These are phyloP conservation scores for Dioscorea cayenensis DNA, from an alignment of 116 monocot species.

Conservation along the genomic window DNA sequence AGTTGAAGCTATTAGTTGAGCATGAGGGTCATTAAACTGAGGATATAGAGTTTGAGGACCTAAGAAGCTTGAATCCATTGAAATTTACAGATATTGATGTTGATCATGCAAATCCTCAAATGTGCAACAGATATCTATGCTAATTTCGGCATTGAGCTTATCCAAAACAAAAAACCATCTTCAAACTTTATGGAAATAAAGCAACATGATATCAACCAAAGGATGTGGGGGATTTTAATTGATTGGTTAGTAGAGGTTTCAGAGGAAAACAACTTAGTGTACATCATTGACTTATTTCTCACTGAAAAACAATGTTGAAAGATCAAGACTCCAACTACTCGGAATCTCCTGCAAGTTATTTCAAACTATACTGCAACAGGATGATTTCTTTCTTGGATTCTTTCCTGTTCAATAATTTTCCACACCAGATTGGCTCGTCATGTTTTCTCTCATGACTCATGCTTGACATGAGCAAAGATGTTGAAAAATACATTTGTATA, in stretches of 20 bases:
- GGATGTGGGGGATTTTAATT: slow-evolving; percentile 77
- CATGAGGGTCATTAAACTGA: neutral
- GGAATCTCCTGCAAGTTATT: slow-evolving; percentile 90
- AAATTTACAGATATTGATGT: slow-evolving; percentile 58
- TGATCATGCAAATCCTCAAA: slow-evolving; percentile 72
- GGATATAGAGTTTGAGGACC: no score
- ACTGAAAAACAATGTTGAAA: slow-evolving; percentile 65
- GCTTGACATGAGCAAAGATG: no score
- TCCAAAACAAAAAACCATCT: slow-evolving; percentile 44
- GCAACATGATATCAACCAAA: slow-evolving; percentile 78
- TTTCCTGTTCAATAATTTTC: no score
- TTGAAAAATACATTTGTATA: no score
- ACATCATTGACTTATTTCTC: slow-evolving; percentile 70
- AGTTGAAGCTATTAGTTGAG: neutral
- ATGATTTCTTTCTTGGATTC: no score
- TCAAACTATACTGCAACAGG: no score
- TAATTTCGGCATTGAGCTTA: slow-evolving; percentile 55
- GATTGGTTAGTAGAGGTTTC: slow-evolving; percentile 99
- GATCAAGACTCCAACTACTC: slow-evolving; percentile 75
- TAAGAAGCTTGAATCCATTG: no score
- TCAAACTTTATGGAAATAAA: slow-evolving; percentile 70
- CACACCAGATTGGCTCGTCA: no score
- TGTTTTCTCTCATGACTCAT: no score
- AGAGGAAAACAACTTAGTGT: slow-evolving; percentile 79
- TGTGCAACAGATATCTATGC: slow-evolving; percentile 74